phyloP scores from a whole-genome alignment of 2,329 filamentous ascomycete genomes.

The Fusarium cyanostomum region DNA sequence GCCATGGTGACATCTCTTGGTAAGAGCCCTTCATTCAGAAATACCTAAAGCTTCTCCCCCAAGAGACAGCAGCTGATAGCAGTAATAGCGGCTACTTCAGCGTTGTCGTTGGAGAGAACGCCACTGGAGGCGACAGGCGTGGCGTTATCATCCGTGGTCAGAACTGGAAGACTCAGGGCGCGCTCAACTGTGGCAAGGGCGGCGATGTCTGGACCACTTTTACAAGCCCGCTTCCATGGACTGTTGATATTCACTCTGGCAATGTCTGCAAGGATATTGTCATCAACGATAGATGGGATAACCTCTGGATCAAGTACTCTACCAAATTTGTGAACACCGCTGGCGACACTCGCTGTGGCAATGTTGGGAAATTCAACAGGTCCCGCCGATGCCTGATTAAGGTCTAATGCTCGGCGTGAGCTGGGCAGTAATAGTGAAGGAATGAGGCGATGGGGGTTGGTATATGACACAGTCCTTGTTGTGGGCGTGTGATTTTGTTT shows the following conservation, averaged over 20 bases:
- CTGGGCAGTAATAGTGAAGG: too few species aligned
- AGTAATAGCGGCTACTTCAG: not conserved
- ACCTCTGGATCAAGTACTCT: slow-evolving; percentile 1
- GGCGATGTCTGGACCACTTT: not conserved
- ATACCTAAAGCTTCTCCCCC: too few species aligned
- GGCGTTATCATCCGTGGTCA: not conserved
- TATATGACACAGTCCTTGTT: too few species aligned
- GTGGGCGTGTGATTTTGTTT: too few species aligned
- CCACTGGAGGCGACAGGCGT: not conserved
- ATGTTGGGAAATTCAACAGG: not conserved
- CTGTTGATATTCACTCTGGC: not conserved
- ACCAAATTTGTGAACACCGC: not conserved
- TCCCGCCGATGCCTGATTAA: slow-evolving; percentile 3
- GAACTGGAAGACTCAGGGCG: not conserved
- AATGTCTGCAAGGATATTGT: not conserved
- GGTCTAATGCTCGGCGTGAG: too few species aligned
- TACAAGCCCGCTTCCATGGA: not conserved
- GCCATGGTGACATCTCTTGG: not conserved
- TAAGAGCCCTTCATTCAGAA: not conserved
- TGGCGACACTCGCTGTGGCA: not conserved
- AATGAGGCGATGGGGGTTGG: too few species aligned
- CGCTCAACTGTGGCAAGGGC: not conserved
- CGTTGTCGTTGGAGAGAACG: slow-evolving; percentile 1
- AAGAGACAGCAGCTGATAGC: not conserved
- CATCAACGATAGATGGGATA: not conserved